Conservation (phyloP, 2,329 filamentous ascomycete species). For the Beauveria medogensis region DNA sequence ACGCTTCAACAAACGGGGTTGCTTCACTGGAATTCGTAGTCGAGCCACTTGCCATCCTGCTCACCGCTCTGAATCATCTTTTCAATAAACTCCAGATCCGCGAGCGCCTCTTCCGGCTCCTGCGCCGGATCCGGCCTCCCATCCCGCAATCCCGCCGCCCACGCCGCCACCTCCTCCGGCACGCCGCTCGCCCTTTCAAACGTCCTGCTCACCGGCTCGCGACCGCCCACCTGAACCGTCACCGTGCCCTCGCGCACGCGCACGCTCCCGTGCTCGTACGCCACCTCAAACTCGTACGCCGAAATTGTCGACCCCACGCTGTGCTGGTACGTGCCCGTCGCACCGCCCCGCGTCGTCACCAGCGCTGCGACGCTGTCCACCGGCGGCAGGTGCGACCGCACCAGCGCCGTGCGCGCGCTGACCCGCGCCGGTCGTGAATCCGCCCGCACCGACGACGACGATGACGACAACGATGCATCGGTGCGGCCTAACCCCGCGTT, state of each 20-base stretch:
- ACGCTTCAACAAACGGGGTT: not conserved
- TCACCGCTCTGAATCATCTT: constrained; percentile 41
- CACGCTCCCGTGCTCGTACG: constrained; percentile 50
- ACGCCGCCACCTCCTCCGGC: constrained; percentile 51
- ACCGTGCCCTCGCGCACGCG: constrained; percentile 38
- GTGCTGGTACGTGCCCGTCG: constrained; percentile 48
- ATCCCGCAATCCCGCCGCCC: constrained; percentile 43
- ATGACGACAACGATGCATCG: constrained; percentile 15
- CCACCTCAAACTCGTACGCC: constrained; percentile 48
- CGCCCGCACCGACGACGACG: not conserved
- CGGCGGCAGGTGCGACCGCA: constrained; percentile 51
- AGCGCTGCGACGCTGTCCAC: constrained; percentile 59
- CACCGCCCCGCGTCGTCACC: constrained; percentile 44
- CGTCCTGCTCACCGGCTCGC: constrained; percentile 26
- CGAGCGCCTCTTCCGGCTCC: constrained; percentile 48
- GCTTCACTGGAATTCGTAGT: constrained; percentile 29
- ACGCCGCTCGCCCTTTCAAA: constrained; percentile 48
- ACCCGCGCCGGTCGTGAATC: constrained; percentile 37
- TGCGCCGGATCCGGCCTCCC: constrained; percentile 44
- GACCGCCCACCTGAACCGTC: constrained; percentile 26
- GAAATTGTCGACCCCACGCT: constrained; percentile 48
- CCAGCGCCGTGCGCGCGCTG: constrained; percentile 46
- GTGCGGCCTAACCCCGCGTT: constrained; percentile 14
- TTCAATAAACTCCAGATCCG: constrained; percentile 52
- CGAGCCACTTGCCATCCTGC: constrained; percentile 30